Conservation (phyloP, 2,329 filamentous ascomycete species). For the Byssoonygena ceratinophila region DNA sequence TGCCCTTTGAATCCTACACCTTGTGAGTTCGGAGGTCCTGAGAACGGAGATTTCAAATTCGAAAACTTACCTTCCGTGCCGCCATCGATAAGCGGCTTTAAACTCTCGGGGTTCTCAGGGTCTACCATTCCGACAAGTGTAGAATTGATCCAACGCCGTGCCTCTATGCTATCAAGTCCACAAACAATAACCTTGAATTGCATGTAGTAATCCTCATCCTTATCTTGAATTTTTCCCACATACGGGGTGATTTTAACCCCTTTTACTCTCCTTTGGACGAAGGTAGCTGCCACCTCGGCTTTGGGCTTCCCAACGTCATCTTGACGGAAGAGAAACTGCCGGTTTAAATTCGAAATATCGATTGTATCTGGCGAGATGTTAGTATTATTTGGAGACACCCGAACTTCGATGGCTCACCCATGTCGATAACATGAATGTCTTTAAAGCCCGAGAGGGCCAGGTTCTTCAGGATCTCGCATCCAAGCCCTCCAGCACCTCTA, state of each 20-base stretch:
- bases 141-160: slow-evolving; percentile 96
- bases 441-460: slow-evolving; percentile 91
- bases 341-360: slow-evolving; percentile 94
- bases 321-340: slow-evolving; percentile 90
- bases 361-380: slow-evolving; percentile 62
- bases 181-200: slow-evolving; percentile 92
- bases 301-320: slow-evolving; percentile 87
- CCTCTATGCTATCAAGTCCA: slow-evolving; percentile 92
- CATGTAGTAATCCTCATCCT: slow-evolving; percentile 92
- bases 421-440: slow-evolving; percentile 97
- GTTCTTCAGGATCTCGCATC: slow-evolving; percentile 95
- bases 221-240: slow-evolving; percentile 92
- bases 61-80: slow-evolving; percentile 65
- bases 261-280: slow-evolving; percentile 80
- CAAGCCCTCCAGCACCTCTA: slow-evolving; percentile 85
- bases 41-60: neutral
- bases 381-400: slow-evolving; percentile 8
- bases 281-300: slow-evolving; percentile 81
- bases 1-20: slow-evolving; percentile 85
- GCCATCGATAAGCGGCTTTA: slow-evolving; percentile 92
- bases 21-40: neutral
- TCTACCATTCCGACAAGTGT: slow-evolving; percentile 87
- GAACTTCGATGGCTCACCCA: slow-evolving; percentile 51
- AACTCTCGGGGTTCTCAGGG: slow-evolving; percentile 63
- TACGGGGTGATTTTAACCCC: slow-evolving; percentile 89